A percentile compares a stretch with the other conserved stretches of the same genome.
These are phyloP conservation scores for Fusarium sp. DNA, from an alignment of 2,329 filamentous ascomycete genomes.

Conservation along the genomic window DNA sequence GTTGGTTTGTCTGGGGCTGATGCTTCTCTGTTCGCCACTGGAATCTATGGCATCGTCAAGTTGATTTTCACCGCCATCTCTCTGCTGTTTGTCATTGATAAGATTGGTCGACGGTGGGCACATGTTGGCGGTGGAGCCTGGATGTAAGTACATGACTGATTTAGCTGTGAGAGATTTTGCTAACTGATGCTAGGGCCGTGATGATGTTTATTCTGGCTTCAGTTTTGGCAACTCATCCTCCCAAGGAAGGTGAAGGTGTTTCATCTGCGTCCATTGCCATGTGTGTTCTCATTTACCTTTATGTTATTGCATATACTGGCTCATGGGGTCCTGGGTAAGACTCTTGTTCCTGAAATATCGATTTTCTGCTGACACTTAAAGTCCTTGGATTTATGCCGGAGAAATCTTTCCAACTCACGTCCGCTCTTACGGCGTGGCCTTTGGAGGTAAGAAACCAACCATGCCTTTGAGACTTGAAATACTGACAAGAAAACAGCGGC, in stretches of 20 bases:
- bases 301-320: not conserved
- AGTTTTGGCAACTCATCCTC: not conserved
- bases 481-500: conserved; percentile 59
- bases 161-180: not conserved
- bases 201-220: not conserved
- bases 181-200: not conserved
- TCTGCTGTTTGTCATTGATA: conserved; percentile 43
- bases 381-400: not conserved
- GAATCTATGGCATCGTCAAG: conserved; percentile 46
- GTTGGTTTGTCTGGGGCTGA: conserved; percentile 42
- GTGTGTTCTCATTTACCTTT: not conserved
- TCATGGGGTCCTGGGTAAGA: not conserved
- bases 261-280: not conserved
- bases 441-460: not conserved
- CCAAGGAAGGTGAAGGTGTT: not conserved
- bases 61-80: conserved; percentile 57
- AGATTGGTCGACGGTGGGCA: conserved; percentile 25
- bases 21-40: conserved; percentile 45
- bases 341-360: not conserved
- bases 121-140: conserved; percentile 11
- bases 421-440: not conserved
- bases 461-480: not conserved
- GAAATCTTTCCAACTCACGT: not conserved
- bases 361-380: not conserved
- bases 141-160: not conserved